Evolutionary conservation across 805 yeast genomes (phyloP).

Genomic region (Gaillardinia entomophila): DNA sequence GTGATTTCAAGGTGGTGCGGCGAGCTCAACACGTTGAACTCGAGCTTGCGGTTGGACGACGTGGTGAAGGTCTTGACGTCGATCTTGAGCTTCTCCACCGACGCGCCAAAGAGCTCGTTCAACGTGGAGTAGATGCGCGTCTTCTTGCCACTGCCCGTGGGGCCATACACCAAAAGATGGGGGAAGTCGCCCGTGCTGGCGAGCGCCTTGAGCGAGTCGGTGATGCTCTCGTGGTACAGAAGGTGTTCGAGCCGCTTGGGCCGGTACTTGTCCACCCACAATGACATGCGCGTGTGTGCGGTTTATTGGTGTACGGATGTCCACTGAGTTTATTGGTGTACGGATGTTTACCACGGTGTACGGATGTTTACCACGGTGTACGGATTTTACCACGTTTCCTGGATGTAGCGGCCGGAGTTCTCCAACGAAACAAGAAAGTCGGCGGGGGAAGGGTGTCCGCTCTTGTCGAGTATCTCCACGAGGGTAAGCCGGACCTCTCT

Average conservation of each 20-base stretch:
- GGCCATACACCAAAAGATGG: constrained; percentile 88
- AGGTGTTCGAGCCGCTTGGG: constrained; percentile 63
- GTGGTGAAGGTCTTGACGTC: constrained; percentile 84
- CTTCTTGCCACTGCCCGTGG: constrained; percentile 95
- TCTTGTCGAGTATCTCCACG: constrained; percentile 50
- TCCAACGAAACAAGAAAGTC: constrained; percentile 55
- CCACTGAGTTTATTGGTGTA: no score
- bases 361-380: no score
- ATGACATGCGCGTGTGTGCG: no score
- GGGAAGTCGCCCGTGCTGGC: constrained; percentile 81
- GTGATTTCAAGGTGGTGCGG: constrained; percentile 91
- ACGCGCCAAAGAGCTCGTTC: constrained; percentile 74
- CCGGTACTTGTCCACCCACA: constrained; percentile 95
- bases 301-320: no score
- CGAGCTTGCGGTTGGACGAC: constrained; percentile 69
- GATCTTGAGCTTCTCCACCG: constrained; percentile 73
- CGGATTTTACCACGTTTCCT: constrained; percentile 79
- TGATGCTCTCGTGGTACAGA: constrained; percentile 61
- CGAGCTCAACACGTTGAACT: constrained; percentile 88
- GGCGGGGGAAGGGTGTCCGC: constrained; percentile 34
- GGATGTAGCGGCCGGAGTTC: constrained; percentile 59
- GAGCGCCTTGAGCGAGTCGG: constrained; percentile 57
- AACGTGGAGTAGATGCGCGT: constrained; percentile 82
- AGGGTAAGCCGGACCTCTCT: constrained; percentile 78
- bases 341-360: no score